Base-by-base conservation (phyloP, 805 yeast species). In the Teunomyces funiuensis region DNA sequence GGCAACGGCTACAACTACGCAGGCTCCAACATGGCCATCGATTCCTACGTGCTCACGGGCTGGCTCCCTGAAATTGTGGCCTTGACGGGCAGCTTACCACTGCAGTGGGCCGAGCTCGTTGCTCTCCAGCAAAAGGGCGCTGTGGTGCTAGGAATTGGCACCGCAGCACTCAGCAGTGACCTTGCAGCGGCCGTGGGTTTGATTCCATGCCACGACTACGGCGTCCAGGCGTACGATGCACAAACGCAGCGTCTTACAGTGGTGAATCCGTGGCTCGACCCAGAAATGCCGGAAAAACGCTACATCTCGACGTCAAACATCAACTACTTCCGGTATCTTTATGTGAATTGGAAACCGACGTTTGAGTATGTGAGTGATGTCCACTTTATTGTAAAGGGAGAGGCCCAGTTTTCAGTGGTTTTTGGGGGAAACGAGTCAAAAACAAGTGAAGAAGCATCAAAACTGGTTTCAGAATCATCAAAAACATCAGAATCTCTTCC, bases 11-110 rank as follows among this genome's bases (percentile, higher is more conserved):
- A 83, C 51, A 66, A 66, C n/a, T 76, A 80, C 36, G 53, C 57
- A 1, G 97, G 97, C 0, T 87, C 96, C 0, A 87, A 88, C 55
- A 78, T 86, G 53, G 84, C 85, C 2, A 65, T 73, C 10, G 96
- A 86, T 53, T 74, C 85, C 0, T 86, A 65, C 51, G 60, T 79
- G 30, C 49, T 89, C 2, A 69, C 81, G 2, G 88, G 90, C 1
- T 88, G 85, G 82, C 57, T 83, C 5, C 96, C 96, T 0, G 89
- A 86, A 44, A 56, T 65, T 1, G 55, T 67, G 6, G 53, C 65
- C 6, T 57, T 74, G 4, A 17, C 34, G 25, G 34, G 34, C 6
- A 15, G 11, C 25, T 19, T 31, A 11, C 34, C 34, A 11, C n/a
- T 25, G n/a, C 18, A 19, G 11, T 31, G 34, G 34, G 41, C 39